A percentile compares a stretch with the other conserved stretches of the same genome.
These are phyloP conservation scores for Yamadazyma dushanensis DNA, from an alignment of 1,139 yeast genomes.

Conservation along the genomic window DNA sequence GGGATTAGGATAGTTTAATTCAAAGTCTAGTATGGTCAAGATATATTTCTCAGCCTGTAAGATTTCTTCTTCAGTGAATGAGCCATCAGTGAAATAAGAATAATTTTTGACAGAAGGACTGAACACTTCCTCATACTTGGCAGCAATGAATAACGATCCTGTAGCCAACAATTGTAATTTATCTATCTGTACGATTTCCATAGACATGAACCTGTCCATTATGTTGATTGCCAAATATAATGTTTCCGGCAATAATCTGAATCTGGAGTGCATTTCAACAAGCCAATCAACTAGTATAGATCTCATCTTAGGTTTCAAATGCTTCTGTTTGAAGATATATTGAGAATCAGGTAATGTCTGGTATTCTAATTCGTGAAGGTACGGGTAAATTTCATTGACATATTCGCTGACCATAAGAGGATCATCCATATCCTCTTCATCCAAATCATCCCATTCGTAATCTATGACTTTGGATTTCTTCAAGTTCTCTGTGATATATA, in stretches of 20 bases:
- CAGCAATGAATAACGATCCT: conserved; percentile 86
- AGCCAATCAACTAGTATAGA: conserved; percentile 93
- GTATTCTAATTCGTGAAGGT: conserved; percentile 71
- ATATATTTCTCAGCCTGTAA: conserved; percentile 85
- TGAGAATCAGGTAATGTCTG: conserved; percentile 77
- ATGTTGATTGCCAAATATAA: conserved; percentile 83
- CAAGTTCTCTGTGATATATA: conserved; percentile 25
- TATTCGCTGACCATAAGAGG: conserved; percentile 96
- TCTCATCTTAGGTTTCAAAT: conserved; percentile 81
- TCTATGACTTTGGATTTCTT: conserved; percentile 42
- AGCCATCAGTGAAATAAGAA: conserved; percentile 85
- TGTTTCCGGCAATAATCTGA: conserved; percentile 87
- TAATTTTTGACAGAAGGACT: conserved; percentile 87
- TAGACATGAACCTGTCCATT: conserved; percentile 87
- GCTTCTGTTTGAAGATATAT: conserved; percentile 73
- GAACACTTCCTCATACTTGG: conserved; percentile 93
- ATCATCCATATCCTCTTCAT: conserved; percentile 87
- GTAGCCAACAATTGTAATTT: conserved; percentile 89
- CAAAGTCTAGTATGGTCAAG: conserved; percentile 72
- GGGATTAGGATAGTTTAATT: conserved; percentile 88
- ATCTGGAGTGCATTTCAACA: conserved; percentile 86
- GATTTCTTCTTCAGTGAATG: conserved; percentile 81
- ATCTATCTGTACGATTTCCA: conserved; percentile 77
- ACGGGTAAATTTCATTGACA: conserved; percentile 81
- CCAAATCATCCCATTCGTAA: conserved; percentile 86